Conservation (phyloP, 495 filamentous ascomycete genomes). For the Hypoxylon cercidicola region DNA sequence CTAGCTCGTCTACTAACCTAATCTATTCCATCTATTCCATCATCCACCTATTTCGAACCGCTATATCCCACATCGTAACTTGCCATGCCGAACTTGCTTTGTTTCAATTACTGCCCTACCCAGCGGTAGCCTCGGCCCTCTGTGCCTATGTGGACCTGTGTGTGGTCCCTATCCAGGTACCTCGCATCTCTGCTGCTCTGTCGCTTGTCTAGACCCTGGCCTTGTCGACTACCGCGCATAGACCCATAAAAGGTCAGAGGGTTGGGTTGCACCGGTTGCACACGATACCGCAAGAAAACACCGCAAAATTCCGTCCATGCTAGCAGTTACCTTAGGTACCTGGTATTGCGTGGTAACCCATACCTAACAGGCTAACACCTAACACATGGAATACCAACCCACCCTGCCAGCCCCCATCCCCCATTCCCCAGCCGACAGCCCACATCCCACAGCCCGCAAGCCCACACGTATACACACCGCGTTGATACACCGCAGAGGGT, state of each 20-base stretch:
- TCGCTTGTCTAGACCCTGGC: not conserved
- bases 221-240: slow-evolving; percentile 39
- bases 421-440: too few relatives aligned
- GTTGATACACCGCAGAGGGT: not conserved
- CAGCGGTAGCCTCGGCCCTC: slow-evolving; percentile 21
- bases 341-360: too few relatives aligned
- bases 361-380: too few relatives aligned
- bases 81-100: not conserved
- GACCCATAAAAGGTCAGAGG: slow-evolving; percentile 33
- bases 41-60: not conserved
- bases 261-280: slow-evolving; percentile 39
- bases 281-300: slow-evolving; percentile 31
- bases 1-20: too few relatives aligned
- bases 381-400: too few relatives aligned
- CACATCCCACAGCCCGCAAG: too few relatives aligned
- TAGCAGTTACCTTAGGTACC: not conserved
- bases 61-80: not conserved
- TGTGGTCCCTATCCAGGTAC: too few relatives aligned
- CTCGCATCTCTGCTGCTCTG: too few relatives aligned
- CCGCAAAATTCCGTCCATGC: slow-evolving; percentile 36
- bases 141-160: not conserved
- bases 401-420: too few relatives aligned
- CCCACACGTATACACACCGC: too few relatives aligned
- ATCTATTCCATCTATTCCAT: not conserved
- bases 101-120: slow-evolving; percentile 35